These are phyloP conservation scores for Rosa persica DNA, from an alignment of 306 rosid genomes.

Conservation along the genomic window DNA sequence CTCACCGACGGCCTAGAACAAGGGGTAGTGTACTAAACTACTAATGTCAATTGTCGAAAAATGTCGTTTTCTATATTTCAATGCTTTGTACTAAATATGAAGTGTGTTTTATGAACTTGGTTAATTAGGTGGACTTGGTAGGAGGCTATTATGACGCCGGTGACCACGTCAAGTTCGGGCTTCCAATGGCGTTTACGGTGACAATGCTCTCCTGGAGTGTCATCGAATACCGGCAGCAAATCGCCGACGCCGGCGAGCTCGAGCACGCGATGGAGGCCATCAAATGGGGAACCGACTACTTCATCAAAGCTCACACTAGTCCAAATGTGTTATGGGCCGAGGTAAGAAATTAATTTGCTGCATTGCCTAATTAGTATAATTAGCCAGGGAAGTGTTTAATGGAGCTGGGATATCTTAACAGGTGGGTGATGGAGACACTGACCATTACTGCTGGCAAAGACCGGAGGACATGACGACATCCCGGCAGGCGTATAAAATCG, in stretches of 20 bases:
- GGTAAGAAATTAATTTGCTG: conserved; percentile 36
- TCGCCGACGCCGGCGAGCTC: conserved; percentile 72
- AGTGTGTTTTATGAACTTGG: background rate
- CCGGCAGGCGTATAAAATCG: conserved; percentile 86
- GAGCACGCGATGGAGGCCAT: conserved; percentile 86
- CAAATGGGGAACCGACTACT: conserved; percentile 97
- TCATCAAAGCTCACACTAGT: conserved; percentile 95
- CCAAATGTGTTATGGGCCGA: conserved; percentile 95
- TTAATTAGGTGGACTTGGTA: conserved; percentile 74
- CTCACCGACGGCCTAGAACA: conserved; percentile 94
- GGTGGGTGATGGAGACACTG: conserved; percentile 99
- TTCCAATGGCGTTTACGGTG: conserved; percentile 96
- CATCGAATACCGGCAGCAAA: conserved; percentile 61
- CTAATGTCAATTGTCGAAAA: background rate
- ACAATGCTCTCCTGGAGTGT: conserved; percentile 97
- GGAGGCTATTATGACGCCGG: conserved; percentile 99
- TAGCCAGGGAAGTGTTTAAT: background rate
- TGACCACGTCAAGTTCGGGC: conserved; percentile 94
- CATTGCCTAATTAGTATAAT: background rate
- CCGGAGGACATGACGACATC: conserved; percentile 99
- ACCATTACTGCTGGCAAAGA: conserved; percentile 96
- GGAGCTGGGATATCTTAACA: conserved; percentile 9
- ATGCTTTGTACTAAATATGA: background rate
- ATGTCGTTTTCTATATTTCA: background rate
- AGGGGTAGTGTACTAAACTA: conserved; percentile 45